phyloP scores from a whole-genome alignment of 1,284 basidiomycete genomes.

The Boletus sp. region DNA sequence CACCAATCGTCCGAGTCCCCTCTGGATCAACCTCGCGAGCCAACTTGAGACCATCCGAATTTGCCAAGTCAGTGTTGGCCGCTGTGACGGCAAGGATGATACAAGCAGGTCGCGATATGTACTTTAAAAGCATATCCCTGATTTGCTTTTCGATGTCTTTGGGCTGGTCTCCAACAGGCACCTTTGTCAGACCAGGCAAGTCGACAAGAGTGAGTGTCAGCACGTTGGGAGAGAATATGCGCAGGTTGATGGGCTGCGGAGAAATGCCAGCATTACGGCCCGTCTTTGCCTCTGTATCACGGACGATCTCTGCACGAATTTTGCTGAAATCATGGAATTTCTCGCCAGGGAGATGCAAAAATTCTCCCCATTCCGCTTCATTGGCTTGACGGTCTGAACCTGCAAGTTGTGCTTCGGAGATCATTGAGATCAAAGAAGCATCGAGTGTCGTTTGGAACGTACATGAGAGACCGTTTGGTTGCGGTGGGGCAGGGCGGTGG shows the following conservation, averaged over 20 bases:
- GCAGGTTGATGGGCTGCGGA: conserved; percentile 92
- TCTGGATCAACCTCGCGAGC: conserved; percentile 97
- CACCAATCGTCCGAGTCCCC: conserved; percentile 93
- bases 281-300: conserved; percentile 96
- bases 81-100: conserved; percentile 94
- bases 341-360: conserved; percentile 91
- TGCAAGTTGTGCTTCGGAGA: conserved; percentile 41
- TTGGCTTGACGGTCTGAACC: conserved; percentile 71
- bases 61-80: conserved; percentile 96
- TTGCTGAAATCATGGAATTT: conserved; percentile 98
- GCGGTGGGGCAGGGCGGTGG: conserved; percentile 60
- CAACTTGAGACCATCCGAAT: conserved; percentile 96
- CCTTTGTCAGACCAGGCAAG: conserved; percentile 93
- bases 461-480: conserved; percentile 47
- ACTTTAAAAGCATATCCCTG: conserved; percentile 93
- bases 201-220: conserved; percentile 96
- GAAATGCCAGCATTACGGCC: conserved; percentile 97
- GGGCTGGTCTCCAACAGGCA: conserved; percentile 97
- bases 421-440: conserved; percentile 6
- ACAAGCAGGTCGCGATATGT: conserved; percentile 87
- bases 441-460: conserved; percentile 15
- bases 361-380: conserved; percentile 97
- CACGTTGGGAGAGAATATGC: conserved; percentile 95
- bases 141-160: conserved; percentile 98
- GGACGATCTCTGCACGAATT: conserved; percentile 93